These are phyloP conservation scores for Aspergillus sp. DNA, from an alignment of 2,329 filamentous ascomycete species.

Conservation along the genomic window DNA sequence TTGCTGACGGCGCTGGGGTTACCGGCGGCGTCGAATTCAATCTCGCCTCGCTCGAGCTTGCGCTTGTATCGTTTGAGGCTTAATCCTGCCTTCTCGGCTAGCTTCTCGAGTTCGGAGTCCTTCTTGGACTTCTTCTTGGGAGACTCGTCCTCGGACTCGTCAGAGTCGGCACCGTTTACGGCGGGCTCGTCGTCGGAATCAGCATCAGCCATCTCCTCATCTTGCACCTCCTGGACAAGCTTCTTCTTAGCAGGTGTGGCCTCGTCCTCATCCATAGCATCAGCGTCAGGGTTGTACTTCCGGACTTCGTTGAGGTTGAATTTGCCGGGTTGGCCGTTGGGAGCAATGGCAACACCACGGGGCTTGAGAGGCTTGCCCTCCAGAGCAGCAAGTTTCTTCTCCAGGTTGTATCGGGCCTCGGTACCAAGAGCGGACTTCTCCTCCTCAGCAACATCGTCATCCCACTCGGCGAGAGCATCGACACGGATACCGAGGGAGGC, in stretches of 20 bases:
- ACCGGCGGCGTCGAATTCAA: constrained; percentile 68
- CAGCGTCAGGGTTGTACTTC: constrained; percentile 93
- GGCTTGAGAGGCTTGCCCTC: constrained; percentile 89
- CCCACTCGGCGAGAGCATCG: constrained; percentile 83
- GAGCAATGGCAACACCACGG: constrained; percentile 74
- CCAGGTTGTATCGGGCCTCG: constrained; percentile 53
- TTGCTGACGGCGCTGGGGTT: constrained; percentile 71
- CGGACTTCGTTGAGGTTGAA: constrained; percentile 83
- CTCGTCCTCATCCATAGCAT: constrained; percentile 76
- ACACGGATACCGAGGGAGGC: constrained; percentile 90
- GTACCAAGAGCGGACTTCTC: constrained; percentile 83
- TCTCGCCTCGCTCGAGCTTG: constrained; percentile 77
- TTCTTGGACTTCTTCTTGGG: constrained; percentile 49
- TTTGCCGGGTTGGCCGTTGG: constrained; percentile 75
- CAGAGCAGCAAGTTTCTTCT: constrained; percentile 59
- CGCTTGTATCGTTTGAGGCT: constrained; percentile 77
- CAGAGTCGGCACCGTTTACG: constrained; percentile 30
- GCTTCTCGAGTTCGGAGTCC: constrained; percentile 57
- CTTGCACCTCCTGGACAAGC: constrained; percentile 50
- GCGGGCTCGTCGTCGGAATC: constrained; percentile 35
- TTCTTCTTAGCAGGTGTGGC: constrained; percentile 53
- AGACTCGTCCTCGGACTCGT: constrained; percentile 36
- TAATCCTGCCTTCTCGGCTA: constrained; percentile 70
- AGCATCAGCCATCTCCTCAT: constrained; percentile 51
- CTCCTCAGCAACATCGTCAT: constrained; percentile 81